phyloP scores from a whole-genome alignment of 305 asterid species.

The Fraxinus dipetala region DNA sequence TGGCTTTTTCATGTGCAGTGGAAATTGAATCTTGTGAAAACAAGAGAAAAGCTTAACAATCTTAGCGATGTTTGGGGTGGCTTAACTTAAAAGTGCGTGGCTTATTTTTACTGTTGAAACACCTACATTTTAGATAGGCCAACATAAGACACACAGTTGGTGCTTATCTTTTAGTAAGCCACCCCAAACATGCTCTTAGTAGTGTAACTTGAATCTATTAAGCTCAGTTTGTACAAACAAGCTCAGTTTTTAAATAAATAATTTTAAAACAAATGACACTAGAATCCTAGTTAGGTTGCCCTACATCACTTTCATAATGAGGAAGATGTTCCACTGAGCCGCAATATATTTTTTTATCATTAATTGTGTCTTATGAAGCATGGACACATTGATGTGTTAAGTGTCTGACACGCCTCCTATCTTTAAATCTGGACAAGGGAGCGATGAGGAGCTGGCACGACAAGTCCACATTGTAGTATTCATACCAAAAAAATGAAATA shows the following conservation, averaged over 20 bases:
- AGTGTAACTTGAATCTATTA: too few species aligned
- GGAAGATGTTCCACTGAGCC: neutral
- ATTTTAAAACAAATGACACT: neutral
- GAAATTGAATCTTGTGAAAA: neutral
- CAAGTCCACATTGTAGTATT: neutral
- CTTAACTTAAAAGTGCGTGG: neutral
- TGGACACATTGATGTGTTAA: neutral
- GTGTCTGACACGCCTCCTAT: neutral
- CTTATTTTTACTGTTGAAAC: neutral
- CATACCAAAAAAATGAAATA: neutral
- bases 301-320: neutral
- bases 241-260: neutral
- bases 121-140: neutral
- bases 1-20: neutral
- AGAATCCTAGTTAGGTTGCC: neutral
- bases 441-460: neutral
- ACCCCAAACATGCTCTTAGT: neutral
- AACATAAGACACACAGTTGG: neutral
- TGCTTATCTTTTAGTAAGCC: neutral
- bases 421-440: neutral
- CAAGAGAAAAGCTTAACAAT: neutral
- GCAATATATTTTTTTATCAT: neutral
- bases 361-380: neutral
- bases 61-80: neutral
- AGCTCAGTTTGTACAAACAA: neutral